These are phyloP conservation scores for Solanum megistacrolobum DNA, from an alignment of 257 asterid species.

Conservation along the genomic window DNA sequence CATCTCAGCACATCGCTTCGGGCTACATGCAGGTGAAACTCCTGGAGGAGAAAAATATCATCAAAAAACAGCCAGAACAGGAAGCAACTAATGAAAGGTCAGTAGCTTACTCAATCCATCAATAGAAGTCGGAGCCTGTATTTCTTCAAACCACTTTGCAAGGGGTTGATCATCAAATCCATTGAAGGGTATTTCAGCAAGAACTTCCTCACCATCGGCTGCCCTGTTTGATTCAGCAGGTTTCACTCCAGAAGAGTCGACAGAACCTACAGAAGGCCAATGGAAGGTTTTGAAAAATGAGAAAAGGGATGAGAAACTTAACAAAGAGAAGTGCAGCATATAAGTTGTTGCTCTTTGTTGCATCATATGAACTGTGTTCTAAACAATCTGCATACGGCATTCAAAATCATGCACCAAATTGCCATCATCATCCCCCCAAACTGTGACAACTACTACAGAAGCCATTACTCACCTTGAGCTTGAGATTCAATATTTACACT, in stretches of 20 bases:
- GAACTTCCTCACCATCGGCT: constrained; percentile 7
- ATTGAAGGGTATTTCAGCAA: constrained; percentile 15
- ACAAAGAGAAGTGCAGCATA: neutral
- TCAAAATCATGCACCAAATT: neutral
- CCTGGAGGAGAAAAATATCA: constrained; percentile 17
- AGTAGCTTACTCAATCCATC: constrained; percentile 37
- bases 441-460: neutral
- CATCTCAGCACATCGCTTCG: constrained; percentile 15
- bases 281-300: neutral
- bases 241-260: constrained; percentile 14
- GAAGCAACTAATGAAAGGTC: neutral
- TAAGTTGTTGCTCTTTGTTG: neutral
- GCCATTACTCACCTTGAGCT: constrained; percentile 24
- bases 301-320: neutral
- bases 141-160: constrained; percentile 50
- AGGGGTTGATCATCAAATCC: constrained; percentile 53
- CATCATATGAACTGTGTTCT: neutral
- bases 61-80: neutral
- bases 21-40: constrained; percentile 12
- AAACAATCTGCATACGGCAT: neutral
- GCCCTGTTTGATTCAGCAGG: constrained; percentile 4
- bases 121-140: constrained; percentile 23
- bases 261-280: constrained; percentile 25
- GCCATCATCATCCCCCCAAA: neutral
- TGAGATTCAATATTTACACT: constrained; percentile 16